Evolutionary conservation across 192 early-diverging fungal genomes (phyloP).

Genomic region (Rhizoclosmatium globosum): DNA sequence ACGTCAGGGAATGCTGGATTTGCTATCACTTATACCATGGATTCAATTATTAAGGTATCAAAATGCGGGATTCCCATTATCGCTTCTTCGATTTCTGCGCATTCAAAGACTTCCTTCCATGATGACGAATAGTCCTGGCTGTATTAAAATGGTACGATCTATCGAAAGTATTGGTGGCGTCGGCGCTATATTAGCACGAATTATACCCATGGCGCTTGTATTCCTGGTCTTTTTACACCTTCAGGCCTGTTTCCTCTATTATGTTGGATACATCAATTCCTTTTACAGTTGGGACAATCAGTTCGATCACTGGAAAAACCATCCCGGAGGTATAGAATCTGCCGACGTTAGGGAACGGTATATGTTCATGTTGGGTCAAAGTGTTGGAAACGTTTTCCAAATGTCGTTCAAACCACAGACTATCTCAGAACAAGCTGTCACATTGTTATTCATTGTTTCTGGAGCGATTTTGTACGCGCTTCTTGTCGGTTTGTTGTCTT

Average conservation of each 20-base stretch:
- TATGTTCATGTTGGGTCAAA: not conserved
- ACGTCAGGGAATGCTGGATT: not conserved
- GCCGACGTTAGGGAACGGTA: not conserved
- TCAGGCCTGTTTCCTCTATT: slow-evolving; percentile 2
- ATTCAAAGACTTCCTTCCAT: not conserved
- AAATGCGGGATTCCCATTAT: not conserved
- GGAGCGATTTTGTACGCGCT: slow-evolving; percentile 41
- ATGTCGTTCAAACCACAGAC: not conserved
- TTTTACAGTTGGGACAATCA: not conserved
- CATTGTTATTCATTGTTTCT: slow-evolving; percentile 37
- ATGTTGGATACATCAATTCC: not conserved
- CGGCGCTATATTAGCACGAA: not conserved
- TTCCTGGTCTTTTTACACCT: slow-evolving; percentile 7
- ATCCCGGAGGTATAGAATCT: not conserved
- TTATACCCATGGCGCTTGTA: not conserved
- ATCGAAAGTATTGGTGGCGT: not conserved
- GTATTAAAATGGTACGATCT: not conserved
- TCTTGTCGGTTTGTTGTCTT: slow-evolving; percentile 26
- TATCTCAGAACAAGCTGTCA: slow-evolving; percentile 14
- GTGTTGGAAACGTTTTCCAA: not conserved
- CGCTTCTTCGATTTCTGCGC: not conserved
- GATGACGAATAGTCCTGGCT: not conserved
- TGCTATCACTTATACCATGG: not conserved
- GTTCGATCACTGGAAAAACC: slow-evolving; percentile 11
- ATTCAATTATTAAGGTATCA: not conserved